Base-by-base conservation (phyloP, 192 early-diverging fungal species). In the Coemansia sp. region DNA sequence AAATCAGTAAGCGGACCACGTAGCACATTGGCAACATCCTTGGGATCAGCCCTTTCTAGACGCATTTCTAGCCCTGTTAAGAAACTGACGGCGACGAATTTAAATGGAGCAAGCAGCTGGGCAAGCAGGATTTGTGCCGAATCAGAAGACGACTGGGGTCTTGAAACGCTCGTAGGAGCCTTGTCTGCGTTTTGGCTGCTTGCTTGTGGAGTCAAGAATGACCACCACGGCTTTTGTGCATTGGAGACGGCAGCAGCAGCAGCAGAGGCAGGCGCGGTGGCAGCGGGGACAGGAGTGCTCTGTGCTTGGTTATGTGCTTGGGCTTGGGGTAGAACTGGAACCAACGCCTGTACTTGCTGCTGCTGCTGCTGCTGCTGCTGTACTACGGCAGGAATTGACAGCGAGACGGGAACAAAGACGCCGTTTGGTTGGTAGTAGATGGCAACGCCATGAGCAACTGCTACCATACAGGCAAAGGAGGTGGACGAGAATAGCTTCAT, bases 371-470 rank as follows among this genome's bases (percentile, higher is more conserved):
- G 46, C 27, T 57, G 55, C 22, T n/a, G 18, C 19, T 50, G 47
- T 9, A 39, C 30, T 14, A 35, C 22, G 20, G 39, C 36, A 23
- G 45, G 50, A 1, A 61, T 24, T 2, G 54, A 56, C 14, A 65
- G 13, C 3, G 62, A 46, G 25, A 53, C 34, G 10, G 62, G 62
- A 9, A 48, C 44, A 65, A 58, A 58, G 18, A 58, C 35, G 18
- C 53, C 59, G 33, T 62, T 62, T 53, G 60, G 60, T 51, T 58
- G 53, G 45, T 63, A 53, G 46, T 63, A 62, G 2, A 70, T 18
- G 36, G 45, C 37, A 3, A 20, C 35, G 9, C 30, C 25, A 3
- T 6, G 25, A 19, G 49, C 35, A 7, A 26, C 36, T 11, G 36
- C 18, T 19, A 29, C 49, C 49, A 39, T 37, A 27, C 49, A 27